These are phyloP conservation scores for Sonneratia caseolaris DNA, from an alignment of 345 rosid genomes.

Conservation along the genomic window DNA sequence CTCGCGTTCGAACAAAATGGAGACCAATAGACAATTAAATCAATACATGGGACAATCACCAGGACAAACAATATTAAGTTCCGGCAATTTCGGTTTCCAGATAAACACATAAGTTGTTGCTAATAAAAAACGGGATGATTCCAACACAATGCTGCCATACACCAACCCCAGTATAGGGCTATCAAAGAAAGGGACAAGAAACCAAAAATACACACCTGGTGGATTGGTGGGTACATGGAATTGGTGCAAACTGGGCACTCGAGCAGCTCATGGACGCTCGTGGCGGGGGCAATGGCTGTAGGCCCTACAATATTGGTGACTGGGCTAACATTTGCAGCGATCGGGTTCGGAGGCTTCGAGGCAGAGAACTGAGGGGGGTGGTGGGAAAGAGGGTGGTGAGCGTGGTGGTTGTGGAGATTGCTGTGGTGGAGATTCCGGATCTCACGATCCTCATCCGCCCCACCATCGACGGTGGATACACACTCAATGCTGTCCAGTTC, in stretches of 20 bases:
- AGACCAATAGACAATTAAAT: not conserved
- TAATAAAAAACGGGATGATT: not conserved
- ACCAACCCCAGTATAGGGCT: not conserved
- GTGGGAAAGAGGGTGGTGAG: conserved; percentile 26
- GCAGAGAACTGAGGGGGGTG: conserved; percentile 45
- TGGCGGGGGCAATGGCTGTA: conserved; percentile 60
- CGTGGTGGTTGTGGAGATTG: conserved; percentile 2
- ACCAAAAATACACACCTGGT: conserved; percentile 47
- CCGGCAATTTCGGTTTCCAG: not conserved
- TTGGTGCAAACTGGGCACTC: conserved; percentile 98
- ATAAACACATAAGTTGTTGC: too few species aligned
- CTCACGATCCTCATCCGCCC: conserved; percentile 32
- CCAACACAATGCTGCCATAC: not conserved
- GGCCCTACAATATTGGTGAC: conserved; percentile 38
- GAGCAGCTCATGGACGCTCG: conserved; percentile 87
- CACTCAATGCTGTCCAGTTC: conserved; percentile 77
- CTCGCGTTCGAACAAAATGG: not conserved
- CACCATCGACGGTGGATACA: conserved; percentile 49
- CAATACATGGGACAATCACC: not conserved
- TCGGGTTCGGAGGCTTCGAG: conserved; percentile 36
- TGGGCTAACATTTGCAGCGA: conserved; percentile 2
- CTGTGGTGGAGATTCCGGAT: conserved; percentile 14
- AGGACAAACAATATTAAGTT: not conserved
- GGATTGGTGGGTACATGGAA: conserved; percentile 99
- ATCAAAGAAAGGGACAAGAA: too few species aligned